A percentile compares a stretch with the other conserved stretches of the same genome.
phyloP scores from a whole-genome alignment of 306 rosid genomes.

The Cucurbita ficifolia region DNA sequence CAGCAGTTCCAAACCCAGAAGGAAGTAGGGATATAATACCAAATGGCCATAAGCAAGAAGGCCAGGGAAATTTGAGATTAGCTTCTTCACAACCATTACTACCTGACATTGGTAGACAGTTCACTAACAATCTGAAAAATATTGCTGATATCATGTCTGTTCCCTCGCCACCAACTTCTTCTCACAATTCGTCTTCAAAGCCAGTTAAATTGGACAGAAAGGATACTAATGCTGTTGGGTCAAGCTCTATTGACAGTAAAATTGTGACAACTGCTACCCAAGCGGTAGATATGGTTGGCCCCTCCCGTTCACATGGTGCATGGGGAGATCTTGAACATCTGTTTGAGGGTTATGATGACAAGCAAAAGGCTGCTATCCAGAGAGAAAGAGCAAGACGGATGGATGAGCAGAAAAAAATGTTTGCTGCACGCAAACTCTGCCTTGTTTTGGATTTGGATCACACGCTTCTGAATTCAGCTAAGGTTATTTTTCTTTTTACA shows the following conservation, averaged over 20 bases:
- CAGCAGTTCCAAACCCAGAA: slow-evolving; percentile 24
- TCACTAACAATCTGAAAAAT: slow-evolving; percentile 70
- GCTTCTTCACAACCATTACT: slow-evolving; percentile 27
- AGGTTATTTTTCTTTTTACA: slow-evolving; percentile 39
- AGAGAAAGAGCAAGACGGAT: slow-evolving; percentile 91
- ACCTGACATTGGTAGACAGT: slow-evolving; percentile 65
- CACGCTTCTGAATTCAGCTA: slow-evolving; percentile 96
- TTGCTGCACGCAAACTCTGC: slow-evolving; percentile 72
- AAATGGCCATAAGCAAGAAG: slow-evolving; percentile 36
- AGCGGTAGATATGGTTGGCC: slow-evolving; percentile 25
- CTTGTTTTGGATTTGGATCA: slow-evolving; percentile 97
- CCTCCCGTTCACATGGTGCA: slow-evolving; percentile 36
- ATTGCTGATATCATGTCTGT: slow-evolving; percentile 71
- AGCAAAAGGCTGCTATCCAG: slow-evolving; percentile 89
- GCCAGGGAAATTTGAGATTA: slow-evolving; percentile 29
- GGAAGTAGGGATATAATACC: slow-evolving; percentile 34
- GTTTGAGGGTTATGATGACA: slow-evolving; percentile 78
- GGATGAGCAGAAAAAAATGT: slow-evolving; percentile 90
- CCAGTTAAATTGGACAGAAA: slow-evolving; percentile 33
- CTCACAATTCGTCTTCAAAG: slow-evolving; percentile 38
- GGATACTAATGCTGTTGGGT: slow-evolving; percentile 26
- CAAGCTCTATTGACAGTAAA: slow-evolving; percentile 32
- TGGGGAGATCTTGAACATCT: slow-evolving; percentile 90
- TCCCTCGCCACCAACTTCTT: slow-evolving; percentile 38
- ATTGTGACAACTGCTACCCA: slow-evolving; percentile 22